phyloP scores from a whole-genome alignment of 192 early-diverging fungal genomes.

The Spizellomyces punctatus region DNA sequence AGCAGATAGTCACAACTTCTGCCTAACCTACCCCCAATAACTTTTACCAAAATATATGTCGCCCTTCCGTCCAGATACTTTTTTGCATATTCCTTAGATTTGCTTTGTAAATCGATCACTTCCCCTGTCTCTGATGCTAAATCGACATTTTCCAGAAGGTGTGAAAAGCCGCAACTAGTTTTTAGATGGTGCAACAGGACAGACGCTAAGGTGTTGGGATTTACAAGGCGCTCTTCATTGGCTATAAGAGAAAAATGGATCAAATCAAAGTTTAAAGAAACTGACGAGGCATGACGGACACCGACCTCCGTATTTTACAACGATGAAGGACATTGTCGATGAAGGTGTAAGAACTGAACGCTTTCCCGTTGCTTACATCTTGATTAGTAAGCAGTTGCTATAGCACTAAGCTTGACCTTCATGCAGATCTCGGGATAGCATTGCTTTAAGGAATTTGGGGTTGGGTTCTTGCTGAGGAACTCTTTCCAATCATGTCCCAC shows the following conservation, averaged over 20 bases:
- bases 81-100: slow-evolving; percentile 57
- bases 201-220: slow-evolving; percentile 50
- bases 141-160: slow-evolving; percentile 45
- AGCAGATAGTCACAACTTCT: slow-evolving; percentile 7
- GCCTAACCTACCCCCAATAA: slow-evolving; percentile 52
- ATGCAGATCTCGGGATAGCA: not conserved
- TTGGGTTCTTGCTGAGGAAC: no score
- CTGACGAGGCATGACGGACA: no score
- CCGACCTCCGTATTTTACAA: slow-evolving; percentile 48
- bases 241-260: slow-evolving; percentile 25
- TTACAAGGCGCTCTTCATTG: slow-evolving; percentile 54
- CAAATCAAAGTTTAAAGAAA: no score
- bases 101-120: slow-evolving; percentile 52
- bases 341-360: not conserved
- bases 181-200: slow-evolving; percentile 52
- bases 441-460: no score
- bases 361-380: no score
- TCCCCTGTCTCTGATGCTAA: slow-evolving; percentile 57
- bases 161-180: slow-evolving; percentile 39
- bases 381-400: not conserved
- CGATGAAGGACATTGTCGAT: slow-evolving; percentile 36
- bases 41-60: slow-evolving; percentile 67
- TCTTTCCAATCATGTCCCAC: slow-evolving; percentile 11
- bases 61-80: slow-evolving; percentile 49
- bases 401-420: not conserved